Percentiles rank a stretch among this genome's conserved stretches.
phyloP scores from a whole-genome alignment of 257 asterid genomes.

The Knoxia roxburghii region DNA sequence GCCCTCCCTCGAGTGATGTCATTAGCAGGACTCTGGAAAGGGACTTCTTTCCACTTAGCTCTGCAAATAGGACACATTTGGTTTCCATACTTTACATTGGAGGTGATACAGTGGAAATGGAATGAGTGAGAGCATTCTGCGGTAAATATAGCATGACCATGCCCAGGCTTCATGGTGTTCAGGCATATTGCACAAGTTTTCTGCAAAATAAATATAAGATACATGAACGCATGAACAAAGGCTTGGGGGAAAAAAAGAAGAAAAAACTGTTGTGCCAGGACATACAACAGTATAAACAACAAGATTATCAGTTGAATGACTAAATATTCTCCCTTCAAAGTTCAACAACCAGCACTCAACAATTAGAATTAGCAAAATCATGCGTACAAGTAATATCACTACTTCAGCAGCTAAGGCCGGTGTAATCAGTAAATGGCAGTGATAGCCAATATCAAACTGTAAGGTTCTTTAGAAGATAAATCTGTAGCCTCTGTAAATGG shows the following conservation, averaged over 20 bases:
- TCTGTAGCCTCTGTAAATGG: not conserved
- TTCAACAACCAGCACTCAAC: not conserved
- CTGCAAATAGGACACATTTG: constrained; percentile 82
- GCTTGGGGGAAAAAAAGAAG: not conserved
- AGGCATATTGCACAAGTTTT: constrained; percentile 79
- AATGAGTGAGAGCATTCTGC: constrained; percentile 95
- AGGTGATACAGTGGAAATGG: constrained; percentile 81
- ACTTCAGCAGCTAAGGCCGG: not conserved
- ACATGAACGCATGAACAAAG: constrained; percentile 7
- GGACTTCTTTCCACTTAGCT: constrained; percentile 88
- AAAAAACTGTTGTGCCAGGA: not conserved
- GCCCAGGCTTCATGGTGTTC: constrained; percentile 59
- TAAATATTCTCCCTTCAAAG: too few species aligned
- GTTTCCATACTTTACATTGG: constrained; percentile 80
- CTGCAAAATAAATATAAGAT: constrained; percentile 36
- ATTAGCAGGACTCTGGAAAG: constrained; percentile 45
- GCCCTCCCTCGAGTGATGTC: constrained; percentile 33
- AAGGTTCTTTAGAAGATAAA: not conserved
- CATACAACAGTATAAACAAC: not conserved
- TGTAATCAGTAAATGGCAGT: not conserved
- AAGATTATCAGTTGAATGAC: not conserved
- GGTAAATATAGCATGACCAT: constrained; percentile 86
- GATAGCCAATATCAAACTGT: not conserved
- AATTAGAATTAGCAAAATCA: not conserved
- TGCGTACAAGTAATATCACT: not conserved